Conservation (phyloP, 2,329 filamentous ascomycete species). For the Didymella exigua region DNA sequence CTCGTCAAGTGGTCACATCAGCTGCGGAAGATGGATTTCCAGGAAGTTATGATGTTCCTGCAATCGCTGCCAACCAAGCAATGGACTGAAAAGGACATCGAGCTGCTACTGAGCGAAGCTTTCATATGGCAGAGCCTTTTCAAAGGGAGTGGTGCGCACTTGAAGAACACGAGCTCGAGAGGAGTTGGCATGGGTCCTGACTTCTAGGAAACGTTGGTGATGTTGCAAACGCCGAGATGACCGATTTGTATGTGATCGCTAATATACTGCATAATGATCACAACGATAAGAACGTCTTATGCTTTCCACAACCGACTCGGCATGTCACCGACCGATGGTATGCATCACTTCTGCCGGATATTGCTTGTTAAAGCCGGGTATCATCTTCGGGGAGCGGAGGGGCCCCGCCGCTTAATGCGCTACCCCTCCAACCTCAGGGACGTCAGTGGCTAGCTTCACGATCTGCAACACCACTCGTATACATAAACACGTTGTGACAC, state of each 20-base stretch:
- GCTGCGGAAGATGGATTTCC: conserved; percentile 94
- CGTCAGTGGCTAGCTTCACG: conserved; percentile 26
- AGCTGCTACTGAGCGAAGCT: conserved; percentile 90
- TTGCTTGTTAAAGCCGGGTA: conserved; percentile 9
- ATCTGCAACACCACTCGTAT: conserved; percentile 30
- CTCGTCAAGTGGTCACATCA: conserved; percentile 98
- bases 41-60: conserved; percentile 99
- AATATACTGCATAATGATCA: conserved; percentile 13
- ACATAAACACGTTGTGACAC: conserved; percentile 10
- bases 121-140: conserved; percentile 99
- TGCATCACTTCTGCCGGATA: conserved; percentile 5
- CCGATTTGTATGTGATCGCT: conserved; percentile 16
- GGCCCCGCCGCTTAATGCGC: conserved; percentile 3
- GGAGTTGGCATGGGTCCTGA: conserved; percentile 49
- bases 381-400: conserved; percentile 2
- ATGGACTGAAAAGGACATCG: conserved; percentile 98
- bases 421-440: conserved; percentile 13
- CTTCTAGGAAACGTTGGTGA: conserved; percentile 24
- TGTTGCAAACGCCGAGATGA: conserved; percentile 21
- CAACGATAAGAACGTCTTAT: not conserved
- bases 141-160: conserved; percentile 89
- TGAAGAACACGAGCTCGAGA: conserved; percentile 55
- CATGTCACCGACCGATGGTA: not conserved
- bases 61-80: conserved; percentile 89
- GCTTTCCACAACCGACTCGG: not conserved